Conservation (phyloP, 164 flowering plant species). For the Hamamelis virginiana region DNA sequence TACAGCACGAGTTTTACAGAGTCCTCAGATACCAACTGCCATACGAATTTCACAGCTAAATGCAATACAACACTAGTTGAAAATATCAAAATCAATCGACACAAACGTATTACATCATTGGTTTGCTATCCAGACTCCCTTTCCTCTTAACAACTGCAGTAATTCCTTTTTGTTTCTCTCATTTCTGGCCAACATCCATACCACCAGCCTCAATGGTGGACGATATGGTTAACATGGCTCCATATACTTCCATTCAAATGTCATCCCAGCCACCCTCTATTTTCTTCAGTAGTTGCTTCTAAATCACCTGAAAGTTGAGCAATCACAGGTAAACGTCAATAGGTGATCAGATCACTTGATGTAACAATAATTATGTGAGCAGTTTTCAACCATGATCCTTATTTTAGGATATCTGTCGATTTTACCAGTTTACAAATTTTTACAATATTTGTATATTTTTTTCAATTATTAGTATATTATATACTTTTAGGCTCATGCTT, state of each 20-base stretch:
- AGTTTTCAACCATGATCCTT: too few species aligned
- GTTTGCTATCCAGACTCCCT: too few species aligned
- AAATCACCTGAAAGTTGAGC: background rate
- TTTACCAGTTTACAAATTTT: background rate
- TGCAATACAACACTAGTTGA: background rate
- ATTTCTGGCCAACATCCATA: background rate
- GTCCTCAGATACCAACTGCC: slow-evolving; percentile 1
- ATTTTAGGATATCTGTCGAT: too few species aligned
- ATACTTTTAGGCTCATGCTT: background rate
- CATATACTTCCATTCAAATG: background rate
- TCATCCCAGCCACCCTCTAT: background rate
- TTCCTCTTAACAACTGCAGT: background rate
- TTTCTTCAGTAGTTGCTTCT: background rate
- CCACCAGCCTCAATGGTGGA: background rate
- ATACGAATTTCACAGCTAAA: background rate
- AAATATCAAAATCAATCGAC: too few species aligned
- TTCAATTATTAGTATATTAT: too few species aligned
- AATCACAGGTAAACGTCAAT: background rate
- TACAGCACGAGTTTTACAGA: background rate
- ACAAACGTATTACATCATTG: background rate
- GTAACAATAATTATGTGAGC: too few species aligned
- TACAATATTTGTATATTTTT: background rate
- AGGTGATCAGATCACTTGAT: background rate
- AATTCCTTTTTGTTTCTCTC: background rate
- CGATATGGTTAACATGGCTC: background rate